Evolutionary conservation across 257 asterid species (phyloP).

Genomic region (Solanum commersonii): DNA sequence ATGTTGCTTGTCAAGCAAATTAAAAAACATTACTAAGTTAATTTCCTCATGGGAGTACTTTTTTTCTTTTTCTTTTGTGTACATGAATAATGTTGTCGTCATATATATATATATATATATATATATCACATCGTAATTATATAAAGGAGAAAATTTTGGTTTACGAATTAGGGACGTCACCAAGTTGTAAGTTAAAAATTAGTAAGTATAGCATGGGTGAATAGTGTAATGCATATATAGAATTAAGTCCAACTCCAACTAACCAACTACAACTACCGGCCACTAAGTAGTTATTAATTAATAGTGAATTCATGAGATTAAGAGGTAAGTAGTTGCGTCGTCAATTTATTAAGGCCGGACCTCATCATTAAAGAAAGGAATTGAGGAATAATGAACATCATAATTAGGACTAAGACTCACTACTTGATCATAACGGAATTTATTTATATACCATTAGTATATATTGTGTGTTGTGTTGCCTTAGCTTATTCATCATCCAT

Average conservation of each 20-base stretch:
- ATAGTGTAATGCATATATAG: not conserved
- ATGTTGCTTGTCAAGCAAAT: not conserved
- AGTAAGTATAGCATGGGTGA: not conserved
- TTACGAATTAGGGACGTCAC: not conserved
- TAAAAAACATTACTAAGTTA: not conserved
- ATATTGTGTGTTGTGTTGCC: not conserved
- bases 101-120: no score
- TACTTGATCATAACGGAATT: constrained; percentile 38
- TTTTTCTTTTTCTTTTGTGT: not conserved
- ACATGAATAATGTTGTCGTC: not conserved
- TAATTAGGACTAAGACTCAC: constrained; percentile 24
- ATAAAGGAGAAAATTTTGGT: not conserved
- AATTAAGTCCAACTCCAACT: not conserved
- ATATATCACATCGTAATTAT: not conserved
- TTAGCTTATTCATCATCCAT: not conserved
- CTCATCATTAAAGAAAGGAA: constrained; percentile 31
- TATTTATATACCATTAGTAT: not conserved
- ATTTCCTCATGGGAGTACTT: not conserved
- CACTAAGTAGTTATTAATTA: not conserved
- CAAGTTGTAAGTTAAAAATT: not conserved
- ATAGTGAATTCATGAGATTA: not conserved
- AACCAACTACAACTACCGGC: not conserved
- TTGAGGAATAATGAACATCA: constrained; percentile 17
- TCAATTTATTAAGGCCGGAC: constrained; percentile 36
- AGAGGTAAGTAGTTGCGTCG: constrained; percentile 47